Evolutionary conservation across 2,329 filamentous ascomycete genomes (phyloP), one percentile per base, ranked within the genome.

Genomic region (Rhynchosporium graminicola): DNA sequence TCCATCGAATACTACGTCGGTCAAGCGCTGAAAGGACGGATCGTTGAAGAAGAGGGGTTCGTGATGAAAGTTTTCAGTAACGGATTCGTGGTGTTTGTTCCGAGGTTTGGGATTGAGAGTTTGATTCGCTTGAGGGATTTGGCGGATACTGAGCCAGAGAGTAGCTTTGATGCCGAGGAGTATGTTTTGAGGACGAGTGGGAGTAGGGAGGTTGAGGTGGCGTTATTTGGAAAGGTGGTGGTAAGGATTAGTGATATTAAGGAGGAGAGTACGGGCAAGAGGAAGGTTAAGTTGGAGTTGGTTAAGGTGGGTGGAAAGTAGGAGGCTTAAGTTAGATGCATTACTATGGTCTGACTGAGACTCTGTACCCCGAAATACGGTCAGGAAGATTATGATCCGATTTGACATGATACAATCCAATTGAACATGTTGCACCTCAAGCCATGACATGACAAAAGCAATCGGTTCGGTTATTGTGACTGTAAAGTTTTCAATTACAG

Each of bases 1-100:
- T 95, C 90, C 70, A 93, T 99, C 66, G 93, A 97, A 71, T 99
- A 98, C 79, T 99, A 98, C 75, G 95, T 99, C 55, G 95, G 95
- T 0, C 95, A 99, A 78, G 92, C 94, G 12, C 87, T 99, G 61
- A 95, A 95, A 79, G 92, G 85, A 66, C 80, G 81, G 68, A 81
- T 85, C 36, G 84, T 85, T 7, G 88, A 93, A 70, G 93, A 97
- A 76, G 93, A 97, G 62, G 95, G 91, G 3, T 98, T 97, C 75
- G 87, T 99, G 51, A 96, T 99, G 90, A 91, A 91, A 74, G 89
- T 99, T 59, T 99, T 99, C 77, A 92, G 90, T 74, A 99, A 99
- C 77, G 95, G 95, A 6, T 94, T 97, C 71, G 95, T 98, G 20
- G 93, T 98, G 10, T 93, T 98, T 65, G 94, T 99, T 56, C 95